These are phyloP conservation scores for Dactylellina sp. DNA, from an alignment of 2,329 filamentous ascomycete genomes.

Conservation along the genomic window DNA sequence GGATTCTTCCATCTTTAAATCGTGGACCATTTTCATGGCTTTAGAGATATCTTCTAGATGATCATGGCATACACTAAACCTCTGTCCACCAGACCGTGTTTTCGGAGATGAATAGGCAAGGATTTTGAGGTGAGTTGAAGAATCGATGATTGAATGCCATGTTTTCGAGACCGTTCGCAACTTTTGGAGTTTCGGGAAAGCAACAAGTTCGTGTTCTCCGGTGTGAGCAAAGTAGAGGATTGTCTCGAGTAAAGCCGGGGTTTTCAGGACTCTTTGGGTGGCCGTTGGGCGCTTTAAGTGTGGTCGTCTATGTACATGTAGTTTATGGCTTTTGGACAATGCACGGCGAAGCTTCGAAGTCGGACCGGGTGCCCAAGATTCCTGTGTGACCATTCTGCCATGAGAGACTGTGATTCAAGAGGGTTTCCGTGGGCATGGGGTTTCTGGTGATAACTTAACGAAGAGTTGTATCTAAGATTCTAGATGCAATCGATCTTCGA, in stretches of 20 bases:
- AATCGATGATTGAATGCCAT: slow-evolving; percentile 7
- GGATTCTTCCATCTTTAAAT: background rate
- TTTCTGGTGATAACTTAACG: background rate
- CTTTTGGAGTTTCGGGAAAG: background rate
- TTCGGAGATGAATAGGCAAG: slow-evolving; percentile 11
- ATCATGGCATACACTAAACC: slow-evolving; percentile 14
- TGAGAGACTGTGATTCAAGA: background rate
- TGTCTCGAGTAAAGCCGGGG: background rate
- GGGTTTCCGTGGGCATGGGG: background rate
- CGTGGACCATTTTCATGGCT: slow-evolving; percentile 13
- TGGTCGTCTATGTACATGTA: background rate
- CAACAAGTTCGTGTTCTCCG: background rate
- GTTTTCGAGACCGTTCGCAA: slow-evolving; percentile 7
- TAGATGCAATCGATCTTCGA: background rate
- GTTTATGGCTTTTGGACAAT: background rate
- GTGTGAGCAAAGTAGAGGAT: slow-evolving; percentile 6
- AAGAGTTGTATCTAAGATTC: background rate
- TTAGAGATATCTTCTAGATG: slow-evolving; percentile 16
- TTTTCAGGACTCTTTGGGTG: slow-evolving; percentile 1
- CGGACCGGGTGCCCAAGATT: background rate
- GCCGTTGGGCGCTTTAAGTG: background rate
- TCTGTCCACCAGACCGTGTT: background rate
- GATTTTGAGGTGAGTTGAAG: background rate
- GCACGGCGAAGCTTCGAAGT: background rate
- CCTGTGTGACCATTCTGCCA: background rate